phyloP scores from a whole-genome alignment of 768 basidiomycete species.

The Macrolepiota fuliginosa region DNA sequence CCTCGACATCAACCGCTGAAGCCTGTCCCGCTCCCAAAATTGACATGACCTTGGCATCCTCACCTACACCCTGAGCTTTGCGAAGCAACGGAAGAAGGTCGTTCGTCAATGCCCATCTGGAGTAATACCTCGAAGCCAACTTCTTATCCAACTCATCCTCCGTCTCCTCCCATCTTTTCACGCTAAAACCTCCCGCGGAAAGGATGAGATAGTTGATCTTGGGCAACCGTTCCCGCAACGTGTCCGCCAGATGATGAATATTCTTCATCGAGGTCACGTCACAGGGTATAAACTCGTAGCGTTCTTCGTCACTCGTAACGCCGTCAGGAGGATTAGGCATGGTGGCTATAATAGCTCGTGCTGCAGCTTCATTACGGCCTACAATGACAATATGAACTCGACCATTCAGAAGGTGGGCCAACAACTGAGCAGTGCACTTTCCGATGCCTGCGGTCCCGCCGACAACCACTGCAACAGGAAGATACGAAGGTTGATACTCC shows the following conservation, averaged over 20 bases:
- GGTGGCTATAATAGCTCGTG: slow-evolving; percentile 40
- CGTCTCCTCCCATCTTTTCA: slow-evolving; percentile 28
- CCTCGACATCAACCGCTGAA: slow-evolving; percentile 38
- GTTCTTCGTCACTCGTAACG: background rate
- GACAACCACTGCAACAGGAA: slow-evolving; percentile 37
- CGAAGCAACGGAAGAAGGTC: slow-evolving; percentile 43
- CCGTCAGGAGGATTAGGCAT: slow-evolving; percentile 25
- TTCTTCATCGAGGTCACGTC: slow-evolving; percentile 53
- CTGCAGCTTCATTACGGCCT: slow-evolving; percentile 48
- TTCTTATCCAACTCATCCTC: slow-evolving; percentile 28
- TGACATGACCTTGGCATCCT: slow-evolving; percentile 49
- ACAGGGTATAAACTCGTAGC: slow-evolving; percentile 48
- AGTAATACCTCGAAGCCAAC: slow-evolving; percentile 27
- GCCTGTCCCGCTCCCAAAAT: slow-evolving; percentile 36
- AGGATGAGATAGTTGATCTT: slow-evolving; percentile 55
- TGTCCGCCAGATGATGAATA: slow-evolving; percentile 31
- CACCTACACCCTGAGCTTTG: slow-evolving; percentile 41
- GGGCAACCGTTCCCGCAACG: slow-evolving; percentile 29
- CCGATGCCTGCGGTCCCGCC: slow-evolving; percentile 51
- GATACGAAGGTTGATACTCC: slow-evolving; percentile 21
- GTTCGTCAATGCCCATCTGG: slow-evolving; percentile 47
- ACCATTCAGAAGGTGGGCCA: slow-evolving; percentile 46
- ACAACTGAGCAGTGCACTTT: slow-evolving; percentile 41
- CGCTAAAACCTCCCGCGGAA: slow-evolving; percentile 39
- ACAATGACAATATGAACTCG: slow-evolving; percentile 51